Conservation (phyloP, 352 stramenopile genomes). For the Albugo candida region DNA sequence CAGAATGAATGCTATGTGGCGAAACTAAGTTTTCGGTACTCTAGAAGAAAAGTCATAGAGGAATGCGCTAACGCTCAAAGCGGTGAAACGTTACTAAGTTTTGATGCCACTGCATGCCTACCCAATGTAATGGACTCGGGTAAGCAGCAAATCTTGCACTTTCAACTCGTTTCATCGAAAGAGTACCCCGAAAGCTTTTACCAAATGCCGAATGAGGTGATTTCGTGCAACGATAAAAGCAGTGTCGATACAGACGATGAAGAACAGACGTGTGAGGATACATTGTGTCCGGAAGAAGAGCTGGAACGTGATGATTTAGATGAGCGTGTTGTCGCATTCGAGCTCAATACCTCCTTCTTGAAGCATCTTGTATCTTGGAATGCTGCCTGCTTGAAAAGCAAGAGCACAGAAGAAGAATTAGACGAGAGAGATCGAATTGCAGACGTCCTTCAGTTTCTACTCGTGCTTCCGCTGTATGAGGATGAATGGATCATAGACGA, state of each 20-base stretch:
- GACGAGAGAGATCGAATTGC: conserved; percentile 31
- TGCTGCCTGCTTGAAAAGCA: conserved; percentile 7
- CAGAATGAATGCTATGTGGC: not conserved
- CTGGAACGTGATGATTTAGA: conserved; percentile 4
- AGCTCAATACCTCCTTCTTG: conserved; percentile 34
- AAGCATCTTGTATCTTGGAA: conserved; percentile 29
- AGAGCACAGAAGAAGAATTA: too few relatives aligned
- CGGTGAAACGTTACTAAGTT: not conserved
- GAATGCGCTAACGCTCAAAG: not conserved
- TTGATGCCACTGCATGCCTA: not conserved
- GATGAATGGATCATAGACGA: conserved; percentile 67
- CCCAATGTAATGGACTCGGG: too few relatives aligned
- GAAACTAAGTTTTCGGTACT: not conserved
- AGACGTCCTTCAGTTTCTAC: conserved; percentile 45
- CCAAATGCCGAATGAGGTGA: conserved; percentile 16
- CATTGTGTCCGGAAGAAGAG: not conserved
- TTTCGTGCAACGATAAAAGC: conserved; percentile 7
- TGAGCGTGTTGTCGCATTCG: conserved; percentile 29
- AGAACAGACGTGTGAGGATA: conserved; percentile 4
- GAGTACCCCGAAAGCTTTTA: conserved; percentile 60
- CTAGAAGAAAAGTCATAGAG: not conserved
- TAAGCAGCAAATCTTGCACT: too few relatives aligned
- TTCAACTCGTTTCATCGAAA: not conserved
- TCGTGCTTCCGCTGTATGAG: conserved; percentile 42
- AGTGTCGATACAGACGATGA: conserved; percentile 1